phyloP scores from a whole-genome alignment of 495 filamentous ascomycete genomes.

The Penicillium subrubescens region DNA sequence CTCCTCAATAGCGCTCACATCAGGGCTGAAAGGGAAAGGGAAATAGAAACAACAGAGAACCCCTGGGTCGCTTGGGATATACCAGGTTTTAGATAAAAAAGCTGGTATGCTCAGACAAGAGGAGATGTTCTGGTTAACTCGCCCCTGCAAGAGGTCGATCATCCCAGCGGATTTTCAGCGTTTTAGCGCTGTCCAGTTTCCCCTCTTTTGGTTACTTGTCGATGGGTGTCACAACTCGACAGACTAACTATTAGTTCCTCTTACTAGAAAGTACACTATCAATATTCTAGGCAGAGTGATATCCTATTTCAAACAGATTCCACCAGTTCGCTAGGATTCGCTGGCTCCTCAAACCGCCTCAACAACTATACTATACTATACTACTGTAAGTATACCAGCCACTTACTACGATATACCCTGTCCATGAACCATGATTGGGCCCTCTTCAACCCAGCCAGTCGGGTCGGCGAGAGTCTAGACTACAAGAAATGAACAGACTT shows the following conservation, averaged over 20 bases:
- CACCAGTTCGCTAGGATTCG: neutral
- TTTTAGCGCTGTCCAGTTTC: neutral
- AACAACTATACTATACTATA: too few species aligned
- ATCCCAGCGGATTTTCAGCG: neutral
- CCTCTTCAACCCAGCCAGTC: neutral
- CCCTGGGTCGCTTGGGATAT: neutral
- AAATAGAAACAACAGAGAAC: neutral
- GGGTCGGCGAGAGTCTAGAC: neutral
- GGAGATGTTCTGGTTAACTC: neutral
- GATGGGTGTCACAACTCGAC: neutral
- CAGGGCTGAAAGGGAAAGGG: conserved; percentile 7
- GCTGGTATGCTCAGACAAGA: neutral
- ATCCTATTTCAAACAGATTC: neutral
- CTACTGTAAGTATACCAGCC: neutral
- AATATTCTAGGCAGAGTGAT: neutral
- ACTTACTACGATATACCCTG: neutral
- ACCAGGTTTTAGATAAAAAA: neutral
- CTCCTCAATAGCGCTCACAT: conserved; percentile 31
- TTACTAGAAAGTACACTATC: neutral
- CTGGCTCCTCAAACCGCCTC: neutral
- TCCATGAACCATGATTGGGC: conserved; percentile 9
- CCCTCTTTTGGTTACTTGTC: neutral
- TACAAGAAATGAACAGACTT: neutral
- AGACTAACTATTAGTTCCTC: neutral
- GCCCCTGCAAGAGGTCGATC: neutral